Evolutionary conservation across 225 moss, liverwort and hornwort species (phyloP), one percentile per base, ranked within the genome.

Genomic region (Pleurozium schreberi): DNA sequence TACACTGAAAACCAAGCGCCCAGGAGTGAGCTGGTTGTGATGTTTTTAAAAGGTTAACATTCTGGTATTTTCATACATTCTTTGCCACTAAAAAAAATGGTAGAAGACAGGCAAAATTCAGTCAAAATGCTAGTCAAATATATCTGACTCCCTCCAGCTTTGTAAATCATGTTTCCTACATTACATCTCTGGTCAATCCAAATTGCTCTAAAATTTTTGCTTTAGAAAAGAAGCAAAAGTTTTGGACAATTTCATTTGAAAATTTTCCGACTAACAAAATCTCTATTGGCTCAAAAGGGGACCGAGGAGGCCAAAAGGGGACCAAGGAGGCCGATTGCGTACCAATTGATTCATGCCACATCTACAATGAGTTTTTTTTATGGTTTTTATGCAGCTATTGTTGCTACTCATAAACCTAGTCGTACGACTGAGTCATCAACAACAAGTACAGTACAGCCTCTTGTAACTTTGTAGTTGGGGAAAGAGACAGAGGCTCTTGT

Each of bases 351-450:
- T 28, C 36, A 27, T 19, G 19, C n/a, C 28, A 52, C 68, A 40
- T 53, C 67, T 68, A 36, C 47, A 36, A 6, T 62, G 45, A 45
- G n/a, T n/a, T n/a, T n/a, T n/a, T n/a, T n/a, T 21, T 81, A 81
- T 5, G 0, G 0, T 36, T 26, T 34, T 27, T 27, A 36, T n/a
- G 28, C 36, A 5, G 7, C 1, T 3, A 13, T 53, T 84, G 30
- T 67, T 67, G 50, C 83, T 83, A 27, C 83, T 52, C n/a, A 55
- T 6, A 78, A 26, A 78, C 38, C 5, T 15, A 50, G 66, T 20
- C 28, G 2, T 60, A 14, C 20, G 60, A 19, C 3, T 10, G 17
- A 6, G 12, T 57, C 79, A 50, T 36, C 38, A 34, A 52, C 1
- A 2, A n/a, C n/a, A n/a, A n/a, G n/a, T n/a, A n/a, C n/a, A 47